Evolutionary conservation across 208 protist genomes (phyloP), one percentile per base, ranked within the genome.

Genomic region (Leishmania guyanensis): DNA sequence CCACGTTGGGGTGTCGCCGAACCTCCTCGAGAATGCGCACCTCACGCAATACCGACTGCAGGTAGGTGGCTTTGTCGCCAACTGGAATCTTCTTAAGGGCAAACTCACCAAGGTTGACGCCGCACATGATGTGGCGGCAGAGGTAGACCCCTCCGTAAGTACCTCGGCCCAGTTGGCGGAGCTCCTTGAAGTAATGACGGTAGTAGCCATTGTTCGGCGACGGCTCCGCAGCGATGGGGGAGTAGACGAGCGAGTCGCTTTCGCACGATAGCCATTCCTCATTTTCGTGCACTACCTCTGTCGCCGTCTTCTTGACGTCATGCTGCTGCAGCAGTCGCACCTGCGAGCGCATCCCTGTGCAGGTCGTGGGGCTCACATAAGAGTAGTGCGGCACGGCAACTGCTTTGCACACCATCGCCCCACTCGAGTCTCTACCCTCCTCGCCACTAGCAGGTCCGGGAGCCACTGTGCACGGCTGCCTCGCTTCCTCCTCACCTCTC

Each of bases 71-170:
- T 82, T 96, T 93, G 79, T 97, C 91, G 8, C 95, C 95, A 50
- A 98, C 91, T 8, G 95, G 95, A 54, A 98, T 94, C 84, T 98
- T 98, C 84, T 98, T 98, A n/a, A 98, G 78, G 50, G 95, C 95
- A 78, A 96, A 98, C 73, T 87, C 87, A 20, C 95, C 95, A 3
- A 98, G 88, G 70, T 90, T 80, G 20, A 94, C 85, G 78, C 92
- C 91, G 74, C 93, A 90, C 89, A 98, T 89, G 0, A 96, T 78
- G 86, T 98, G 95, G 74, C 93, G 88, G 78, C 93, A 97, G 58
- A 97, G 87, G 81, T 94, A 98, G 20, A 98, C 95, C 29, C 92
- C 93, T 33, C 95, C 95, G 88, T 90, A 98, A 77, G 89, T 92
- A 39, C 95, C 95, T 64, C 90, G 92, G 56, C 93, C 93, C 33